Conservation (phyloP, 139 green algal genomes). For the Micractinium sp. region DNA sequence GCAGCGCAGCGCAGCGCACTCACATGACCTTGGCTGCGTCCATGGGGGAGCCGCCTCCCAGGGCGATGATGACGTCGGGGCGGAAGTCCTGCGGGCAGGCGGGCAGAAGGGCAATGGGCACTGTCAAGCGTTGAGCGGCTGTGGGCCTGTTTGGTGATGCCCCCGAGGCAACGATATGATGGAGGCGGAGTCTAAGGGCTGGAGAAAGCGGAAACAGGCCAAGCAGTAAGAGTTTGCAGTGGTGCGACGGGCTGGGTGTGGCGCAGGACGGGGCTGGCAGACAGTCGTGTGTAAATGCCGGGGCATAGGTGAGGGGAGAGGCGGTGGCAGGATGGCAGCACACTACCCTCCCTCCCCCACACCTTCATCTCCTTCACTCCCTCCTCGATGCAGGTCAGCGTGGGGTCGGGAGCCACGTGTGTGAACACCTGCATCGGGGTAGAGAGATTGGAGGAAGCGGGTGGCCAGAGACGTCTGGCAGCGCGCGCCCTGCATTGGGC, state of each 20-base stretch:
- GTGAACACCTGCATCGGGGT: background rate
- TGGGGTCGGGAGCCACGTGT: conserved; percentile 64
- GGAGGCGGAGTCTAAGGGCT: too few relatives aligned
- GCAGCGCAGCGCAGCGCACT: background rate
- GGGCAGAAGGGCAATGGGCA: background rate
- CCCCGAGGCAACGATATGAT: too few relatives aligned
- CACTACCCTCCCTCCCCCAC: background rate
- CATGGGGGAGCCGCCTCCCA: conserved; percentile 77
- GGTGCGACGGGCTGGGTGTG: too few relatives aligned
- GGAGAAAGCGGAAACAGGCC: too few relatives aligned
- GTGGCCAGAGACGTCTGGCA: too few relatives aligned
- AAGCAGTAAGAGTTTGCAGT: too few relatives aligned
- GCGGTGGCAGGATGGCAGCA: background rate
- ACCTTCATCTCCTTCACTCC: conserved; percentile 55
- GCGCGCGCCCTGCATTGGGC: too few relatives aligned
- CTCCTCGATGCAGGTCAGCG: conserved; percentile 61
- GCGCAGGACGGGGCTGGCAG: too few relatives aligned
- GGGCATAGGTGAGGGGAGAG: too few relatives aligned
- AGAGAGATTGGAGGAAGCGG: background rate
- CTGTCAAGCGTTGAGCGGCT: background rate
- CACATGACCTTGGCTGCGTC: conserved; percentile 84
- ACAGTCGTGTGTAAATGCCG: too few relatives aligned
- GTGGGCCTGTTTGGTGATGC: background rate
- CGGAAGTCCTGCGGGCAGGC: background rate
- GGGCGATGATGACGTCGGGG: conserved; percentile 58